Evolutionary conservation across 2,329 filamentous ascomycete species (phyloP).

Genomic region (Stachybotrys echinatus): DNA sequence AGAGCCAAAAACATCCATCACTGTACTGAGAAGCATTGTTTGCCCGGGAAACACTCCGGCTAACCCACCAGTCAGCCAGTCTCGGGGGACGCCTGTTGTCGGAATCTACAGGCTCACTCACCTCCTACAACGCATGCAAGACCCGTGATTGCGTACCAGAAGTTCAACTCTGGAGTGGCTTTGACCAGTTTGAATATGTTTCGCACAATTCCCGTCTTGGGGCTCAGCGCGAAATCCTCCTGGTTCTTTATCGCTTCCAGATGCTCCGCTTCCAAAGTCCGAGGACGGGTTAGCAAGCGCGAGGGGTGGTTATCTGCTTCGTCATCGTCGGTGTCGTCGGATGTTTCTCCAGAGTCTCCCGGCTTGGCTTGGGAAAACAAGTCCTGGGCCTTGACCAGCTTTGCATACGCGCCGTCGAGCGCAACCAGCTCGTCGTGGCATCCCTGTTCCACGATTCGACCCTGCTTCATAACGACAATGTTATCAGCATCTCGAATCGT

Average conservation of each 20-base stretch:
- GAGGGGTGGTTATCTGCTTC: too few species aligned
- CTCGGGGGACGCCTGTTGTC: too few species aligned
- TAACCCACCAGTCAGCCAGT: neutral
- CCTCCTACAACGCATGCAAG: too few species aligned
- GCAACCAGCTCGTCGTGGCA: constrained; percentile 46
- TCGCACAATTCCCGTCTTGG: neutral
- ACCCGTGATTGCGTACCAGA: neutral
- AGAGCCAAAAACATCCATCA: neutral
- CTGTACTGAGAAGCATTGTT: constrained; percentile 27
- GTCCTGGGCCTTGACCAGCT: constrained; percentile 37
- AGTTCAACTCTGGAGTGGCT: neutral
- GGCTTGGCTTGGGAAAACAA: constrained; percentile 10
- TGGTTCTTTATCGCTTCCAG: too few species aligned
- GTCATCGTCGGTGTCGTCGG: too few species aligned
- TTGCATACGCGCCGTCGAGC: constrained; percentile 37
- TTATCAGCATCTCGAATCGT: constrained; percentile 56
- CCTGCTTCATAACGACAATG: constrained; percentile 56
- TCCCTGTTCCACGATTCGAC: constrained; percentile 53
- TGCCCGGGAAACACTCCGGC: constrained; percentile 33
- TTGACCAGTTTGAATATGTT: neutral
- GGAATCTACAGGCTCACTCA: constrained; percentile 3
- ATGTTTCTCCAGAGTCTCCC: constrained; percentile 43
- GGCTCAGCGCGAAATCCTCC: too few species aligned
- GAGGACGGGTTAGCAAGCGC: too few species aligned
- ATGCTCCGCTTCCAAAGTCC: too few species aligned